Evolutionary conservation across 2,329 filamentous ascomycete genomes (phyloP).

Genomic region (Aspergillus pseudoterreus): DNA sequence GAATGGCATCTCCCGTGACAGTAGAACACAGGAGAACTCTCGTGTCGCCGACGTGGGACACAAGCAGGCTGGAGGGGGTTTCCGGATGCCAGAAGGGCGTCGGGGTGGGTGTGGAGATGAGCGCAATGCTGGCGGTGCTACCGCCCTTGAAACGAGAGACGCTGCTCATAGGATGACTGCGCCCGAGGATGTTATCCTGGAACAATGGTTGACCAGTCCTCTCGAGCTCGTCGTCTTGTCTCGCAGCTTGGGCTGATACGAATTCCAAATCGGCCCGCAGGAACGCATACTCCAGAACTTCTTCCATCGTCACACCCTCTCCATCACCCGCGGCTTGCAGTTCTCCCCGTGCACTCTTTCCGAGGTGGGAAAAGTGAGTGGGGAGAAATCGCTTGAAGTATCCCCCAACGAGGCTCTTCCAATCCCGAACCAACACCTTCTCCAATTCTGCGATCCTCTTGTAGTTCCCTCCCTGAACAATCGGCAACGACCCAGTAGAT

Average conservation of each 20-base stretch:
- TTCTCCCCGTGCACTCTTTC: constrained; percentile 24
- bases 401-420: constrained; percentile 81
- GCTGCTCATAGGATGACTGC: constrained; percentile 65
- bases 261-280: constrained; percentile 93
- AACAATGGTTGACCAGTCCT: constrained; percentile 76
- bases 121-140: constrained; percentile 82
- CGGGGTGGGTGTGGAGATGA: constrained; percentile 88
- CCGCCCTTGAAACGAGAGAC: constrained; percentile 82
- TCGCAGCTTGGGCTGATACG: constrained; percentile 79
- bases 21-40: constrained; percentile 87
- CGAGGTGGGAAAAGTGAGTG: constrained; percentile 62
- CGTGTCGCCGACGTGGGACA: constrained; percentile 91
- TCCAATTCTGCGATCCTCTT: constrained; percentile 66
- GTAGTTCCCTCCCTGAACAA: constrained; percentile 53
- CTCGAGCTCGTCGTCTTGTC: constrained; percentile 68
- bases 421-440: constrained; percentile 66
- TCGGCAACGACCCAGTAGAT: constrained; percentile 37
- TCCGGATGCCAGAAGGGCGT: constrained; percentile 94
- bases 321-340: constrained; percentile 16
- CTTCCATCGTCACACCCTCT: constrained; percentile 42
- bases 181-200: constrained; percentile 72
- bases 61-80: constrained; percentile 75
- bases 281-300: constrained; percentile 83
- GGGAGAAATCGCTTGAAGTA: constrained; percentile 92
- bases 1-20: constrained; percentile 70